Evolutionary conservation across 202 grass and related monocot species (phyloP).

Genomic region (Zoysia matrella): DNA sequence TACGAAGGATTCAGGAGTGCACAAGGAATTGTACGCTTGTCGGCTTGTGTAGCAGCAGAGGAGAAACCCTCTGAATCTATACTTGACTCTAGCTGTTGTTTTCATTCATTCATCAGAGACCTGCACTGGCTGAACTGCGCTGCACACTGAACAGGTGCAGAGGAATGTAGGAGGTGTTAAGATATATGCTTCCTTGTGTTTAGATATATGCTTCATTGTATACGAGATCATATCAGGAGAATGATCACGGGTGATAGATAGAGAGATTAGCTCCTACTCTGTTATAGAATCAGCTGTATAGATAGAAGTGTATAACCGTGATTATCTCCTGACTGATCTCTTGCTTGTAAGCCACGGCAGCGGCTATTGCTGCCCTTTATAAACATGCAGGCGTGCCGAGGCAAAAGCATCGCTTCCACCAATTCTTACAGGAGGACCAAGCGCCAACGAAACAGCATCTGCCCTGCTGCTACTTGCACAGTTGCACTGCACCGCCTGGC

Average conservation of each 20-base stretch:
- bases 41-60: neutral
- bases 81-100: constrained; percentile 34
- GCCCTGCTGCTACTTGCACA: neutral
- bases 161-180: neutral
- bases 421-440: neutral
- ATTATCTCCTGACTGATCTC: no score
- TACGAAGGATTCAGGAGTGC: neutral
- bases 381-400: no score
- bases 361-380: no score
- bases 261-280: no score
- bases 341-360: no score
- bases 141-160: neutral
- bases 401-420: no score
- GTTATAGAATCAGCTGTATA: no score
- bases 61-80: constrained; percentile 38
- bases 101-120: constrained; percentile 5
- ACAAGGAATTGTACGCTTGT: neutral
- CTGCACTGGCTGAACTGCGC: neutral
- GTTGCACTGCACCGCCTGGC: neutral
- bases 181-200: no score
- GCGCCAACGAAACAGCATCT: neutral
- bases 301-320: no score
- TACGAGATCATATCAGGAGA: no score
- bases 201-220: no score
- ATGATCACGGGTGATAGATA: no score